These are phyloP conservation scores for Xylaria sp. DNA, from an alignment of 2,329 filamentous ascomycete species.

Conservation along the genomic window DNA sequence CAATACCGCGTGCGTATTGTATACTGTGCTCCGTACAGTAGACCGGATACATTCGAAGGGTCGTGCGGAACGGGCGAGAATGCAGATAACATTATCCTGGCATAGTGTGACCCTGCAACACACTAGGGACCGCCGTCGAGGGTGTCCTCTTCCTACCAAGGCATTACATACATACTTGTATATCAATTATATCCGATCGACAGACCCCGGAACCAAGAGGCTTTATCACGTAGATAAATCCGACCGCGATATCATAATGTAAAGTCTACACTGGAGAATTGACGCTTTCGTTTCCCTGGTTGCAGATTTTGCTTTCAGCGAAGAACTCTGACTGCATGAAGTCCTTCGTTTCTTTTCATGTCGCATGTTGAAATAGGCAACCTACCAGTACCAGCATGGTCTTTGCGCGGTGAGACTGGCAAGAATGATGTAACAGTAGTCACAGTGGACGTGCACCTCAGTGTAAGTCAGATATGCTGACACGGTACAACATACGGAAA, in stretches of 20 bases:
- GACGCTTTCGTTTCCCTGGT: not conserved
- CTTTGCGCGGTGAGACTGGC: not conserved
- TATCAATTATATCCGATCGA: not conserved
- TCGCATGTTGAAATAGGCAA: not conserved
- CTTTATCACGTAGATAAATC: not conserved
- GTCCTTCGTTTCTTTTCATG: not conserved
- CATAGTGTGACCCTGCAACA: not conserved
- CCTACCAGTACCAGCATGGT: not conserved
- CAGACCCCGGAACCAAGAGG: not conserved
- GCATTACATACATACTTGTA: not conserved
- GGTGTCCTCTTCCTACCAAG: not conserved
- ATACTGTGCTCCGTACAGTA: constrained; percentile 5
- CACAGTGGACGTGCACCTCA: not conserved
- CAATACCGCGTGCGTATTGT: constrained; percentile 3
- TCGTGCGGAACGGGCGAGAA: not conserved
- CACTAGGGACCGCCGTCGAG: constrained; percentile 7
- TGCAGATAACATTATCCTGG: constrained; percentile 24
- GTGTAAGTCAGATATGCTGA: not conserved
- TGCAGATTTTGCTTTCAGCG: not conserved
- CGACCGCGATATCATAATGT: not conserved
- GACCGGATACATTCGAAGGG: constrained; percentile 4
- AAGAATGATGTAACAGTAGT: no score
- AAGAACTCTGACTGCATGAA: not conserved
- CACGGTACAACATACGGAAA: no score
- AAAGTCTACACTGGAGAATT: not conserved